phyloP scores from a whole-genome alignment of 345 rosid genomes.

The Lepidium africanum region DNA sequence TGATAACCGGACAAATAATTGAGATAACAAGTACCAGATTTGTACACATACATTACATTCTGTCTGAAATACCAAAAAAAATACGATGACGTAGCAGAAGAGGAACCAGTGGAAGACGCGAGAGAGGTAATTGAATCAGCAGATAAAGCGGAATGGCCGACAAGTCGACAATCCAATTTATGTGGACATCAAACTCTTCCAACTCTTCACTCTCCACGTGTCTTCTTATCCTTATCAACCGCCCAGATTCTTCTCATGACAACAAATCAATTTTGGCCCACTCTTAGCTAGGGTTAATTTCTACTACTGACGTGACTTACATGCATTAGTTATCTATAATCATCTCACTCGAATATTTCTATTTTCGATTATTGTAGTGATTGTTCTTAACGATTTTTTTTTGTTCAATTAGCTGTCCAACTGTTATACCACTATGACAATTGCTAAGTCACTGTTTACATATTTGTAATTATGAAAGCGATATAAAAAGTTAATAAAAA shows the following conservation, averaged over 20 bases:
- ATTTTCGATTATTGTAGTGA: neutral
- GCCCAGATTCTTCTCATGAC: constrained; percentile 6
- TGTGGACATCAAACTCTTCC: constrained; percentile 39
- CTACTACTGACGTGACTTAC: neutral
- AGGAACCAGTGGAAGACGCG: constrained; percentile 11
- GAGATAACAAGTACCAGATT: constrained; percentile 6
- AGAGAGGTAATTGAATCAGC: constrained; percentile 22
- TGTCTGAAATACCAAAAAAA: neutral
- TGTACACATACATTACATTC: constrained; percentile 11
- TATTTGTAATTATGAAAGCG: constrained; percentile 1
- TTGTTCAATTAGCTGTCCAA: no score
- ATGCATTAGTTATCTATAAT: neutral
- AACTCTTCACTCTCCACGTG: constrained; percentile 41
- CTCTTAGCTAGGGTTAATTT: neutral
- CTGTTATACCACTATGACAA: neutral
- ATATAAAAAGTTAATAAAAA: neutral
- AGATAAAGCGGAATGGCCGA: constrained; percentile 74
- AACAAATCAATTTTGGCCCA: neutral
- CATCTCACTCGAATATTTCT: neutral
- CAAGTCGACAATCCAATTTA: constrained; percentile 55
- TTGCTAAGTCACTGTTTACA: neutral
- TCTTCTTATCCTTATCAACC: constrained; percentile 8
- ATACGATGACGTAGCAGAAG: constrained; percentile 16
- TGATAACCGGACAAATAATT: constrained; percentile 9
- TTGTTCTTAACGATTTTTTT: no score